Conservation (phyloP, 495 filamentous ascomycete species). For the Penicillium bialowiezense region DNA sequence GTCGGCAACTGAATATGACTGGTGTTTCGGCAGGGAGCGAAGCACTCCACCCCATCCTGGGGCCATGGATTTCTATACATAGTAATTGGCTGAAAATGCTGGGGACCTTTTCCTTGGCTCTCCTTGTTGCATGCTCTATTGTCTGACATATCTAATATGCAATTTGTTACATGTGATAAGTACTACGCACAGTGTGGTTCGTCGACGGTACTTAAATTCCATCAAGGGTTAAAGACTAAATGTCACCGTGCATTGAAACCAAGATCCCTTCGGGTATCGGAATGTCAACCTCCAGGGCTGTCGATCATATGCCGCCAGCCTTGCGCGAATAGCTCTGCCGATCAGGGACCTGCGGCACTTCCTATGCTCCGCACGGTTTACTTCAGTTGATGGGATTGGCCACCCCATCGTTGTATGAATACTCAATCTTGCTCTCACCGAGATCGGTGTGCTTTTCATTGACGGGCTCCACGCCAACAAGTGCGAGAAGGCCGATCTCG, state of each 20-base stretch:
- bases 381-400: not conserved
- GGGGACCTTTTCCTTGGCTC: not conserved
- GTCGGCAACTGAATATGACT: conserved; percentile 3
- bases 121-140: not conserved
- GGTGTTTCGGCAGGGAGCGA: not conserved
- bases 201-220: not conserved
- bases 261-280: not conserved
- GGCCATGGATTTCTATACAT: no score
- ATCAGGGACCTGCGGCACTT: not conserved
- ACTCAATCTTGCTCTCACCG: not conserved
- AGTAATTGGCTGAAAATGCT: conserved; percentile 1
- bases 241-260: not conserved
- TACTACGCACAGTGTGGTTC: not conserved
- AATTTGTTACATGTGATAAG: conserved; percentile 1
- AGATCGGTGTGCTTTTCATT: conserved; percentile 10
- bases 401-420: conserved; percentile 8
- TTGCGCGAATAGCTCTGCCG: not conserved
- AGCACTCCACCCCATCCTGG: not conserved
- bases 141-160: not conserved
- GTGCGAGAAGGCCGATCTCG: conserved; percentile 30
- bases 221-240: not conserved
- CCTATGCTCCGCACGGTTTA: not conserved
- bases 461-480: conserved; percentile 22
- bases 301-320: not conserved
- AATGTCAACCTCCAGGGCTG: not conserved